Evolutionary conservation across 2,329 filamentous ascomycete species (phyloP), one percentile per base, ranked within the genome.

Genomic region (Atkinsonella hypoxylon): DNA sequence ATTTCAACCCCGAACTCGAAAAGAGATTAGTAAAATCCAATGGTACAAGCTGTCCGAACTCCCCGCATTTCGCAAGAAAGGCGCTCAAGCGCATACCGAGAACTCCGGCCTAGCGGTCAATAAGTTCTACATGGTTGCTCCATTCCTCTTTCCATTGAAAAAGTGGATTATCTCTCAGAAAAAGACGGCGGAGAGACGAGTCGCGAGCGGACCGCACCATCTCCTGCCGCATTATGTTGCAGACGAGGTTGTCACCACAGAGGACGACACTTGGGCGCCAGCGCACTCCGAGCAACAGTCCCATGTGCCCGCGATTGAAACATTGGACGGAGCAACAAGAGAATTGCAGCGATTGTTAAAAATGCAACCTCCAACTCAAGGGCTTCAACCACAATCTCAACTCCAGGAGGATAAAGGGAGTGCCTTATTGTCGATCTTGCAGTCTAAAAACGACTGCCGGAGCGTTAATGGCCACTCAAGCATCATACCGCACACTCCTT

Each of bases 101-200:
- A 68, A 70, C 31, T 68, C 79, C 12, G 70, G 71, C 13, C 68
- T 75, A 2, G 87, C 85, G 58, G 82, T 82, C 40, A 89, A 87
- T 65, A 96, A 91, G 62, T 97, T 96, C 65, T 98, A 96, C 69
- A 96, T 97, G 88, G 93, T 98, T 17, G 89, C 89, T 0, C 90
- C 91, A 0, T 98, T 98, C 63, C 73, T 97, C 50, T 82, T 82
- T 1, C 86, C 82, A 6, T 69, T 98, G 46, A 90, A 89, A 67
- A 89, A 88, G 64, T 97, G 90, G 90, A 89, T 97, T 45, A 73
- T 81, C n/a, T 79, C 85, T 56, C 88, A 95, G 68, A 85, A 81
- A 71, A 89, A 84, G 68, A 74, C 77, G n/a, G 86, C 87, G 58
- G 71, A 73, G 9, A 71, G 72, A 58, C 71, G 70, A 55, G 64